Evolutionary conservation across 306 rosid genomes (phyloP).

Genomic region (Clitoria ternatea): DNA sequence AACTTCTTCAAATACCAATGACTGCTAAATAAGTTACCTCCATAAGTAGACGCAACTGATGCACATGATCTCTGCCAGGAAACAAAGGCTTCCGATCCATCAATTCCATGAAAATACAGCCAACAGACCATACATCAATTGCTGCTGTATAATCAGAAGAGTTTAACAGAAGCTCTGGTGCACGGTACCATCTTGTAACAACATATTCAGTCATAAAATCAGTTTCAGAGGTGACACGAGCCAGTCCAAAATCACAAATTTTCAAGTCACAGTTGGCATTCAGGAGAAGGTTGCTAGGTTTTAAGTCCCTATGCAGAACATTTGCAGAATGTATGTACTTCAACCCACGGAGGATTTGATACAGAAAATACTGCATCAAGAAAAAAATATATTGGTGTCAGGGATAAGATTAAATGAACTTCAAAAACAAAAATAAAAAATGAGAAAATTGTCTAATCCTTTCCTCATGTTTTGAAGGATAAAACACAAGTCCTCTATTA

Average conservation of each 20-base stretch:
- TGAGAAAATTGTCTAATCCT: background rate
- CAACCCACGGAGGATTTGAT: constrained; percentile 95
- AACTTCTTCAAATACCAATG: constrained; percentile 10
- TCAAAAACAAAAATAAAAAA: background rate
- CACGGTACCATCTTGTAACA: constrained; percentile 97
- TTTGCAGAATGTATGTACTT: constrained; percentile 96
- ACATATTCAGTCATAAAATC: constrained; percentile 98
- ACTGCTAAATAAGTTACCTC: constrained; percentile 55
- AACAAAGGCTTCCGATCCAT: constrained; percentile 94
- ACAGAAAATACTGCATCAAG: constrained; percentile 77
- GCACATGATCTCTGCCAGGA: constrained; percentile 98
- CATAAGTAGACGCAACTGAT: constrained; percentile 90
- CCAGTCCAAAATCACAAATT: constrained; percentile 96
- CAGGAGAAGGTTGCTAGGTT: constrained; percentile 92
- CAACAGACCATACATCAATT: constrained; percentile 97
- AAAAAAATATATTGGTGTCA: background rate
- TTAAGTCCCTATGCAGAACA: constrained; percentile 93
- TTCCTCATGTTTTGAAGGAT: background rate
- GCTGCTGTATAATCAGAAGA: constrained; percentile 98
- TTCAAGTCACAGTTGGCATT: constrained; percentile 95
- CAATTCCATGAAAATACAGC: constrained; percentile 95
- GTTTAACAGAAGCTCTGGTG: constrained; percentile 88
- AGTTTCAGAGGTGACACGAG: constrained; percentile 95
- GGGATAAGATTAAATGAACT: background rate
- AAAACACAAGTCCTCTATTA: background rate